A percentile compares a stretch with the other conserved stretches of the same genome.
phyloP scores from a whole-genome alignment of 1,139 yeast species.

The Sugiyamaella pinicola region DNA sequence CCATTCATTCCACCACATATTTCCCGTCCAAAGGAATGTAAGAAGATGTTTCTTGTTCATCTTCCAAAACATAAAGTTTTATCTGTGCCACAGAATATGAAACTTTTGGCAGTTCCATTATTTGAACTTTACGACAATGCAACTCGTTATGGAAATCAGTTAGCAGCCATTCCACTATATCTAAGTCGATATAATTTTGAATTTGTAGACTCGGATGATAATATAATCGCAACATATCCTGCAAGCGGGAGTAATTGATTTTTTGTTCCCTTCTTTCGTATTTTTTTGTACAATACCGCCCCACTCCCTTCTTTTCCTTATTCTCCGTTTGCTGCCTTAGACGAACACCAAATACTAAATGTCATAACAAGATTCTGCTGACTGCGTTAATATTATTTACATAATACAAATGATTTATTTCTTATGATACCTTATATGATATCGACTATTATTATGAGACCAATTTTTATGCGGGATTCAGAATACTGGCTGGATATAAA shows the following conservation, averaged over 20 bases:
- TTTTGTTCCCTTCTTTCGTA: no score
- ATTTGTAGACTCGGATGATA: conserved; percentile 38
- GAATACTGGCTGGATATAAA: no score
- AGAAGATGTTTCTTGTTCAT: conserved; percentile 41
- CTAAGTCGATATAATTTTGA: conserved; percentile 42
- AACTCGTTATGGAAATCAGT: conserved; percentile 41
- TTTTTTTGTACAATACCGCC: neutral
- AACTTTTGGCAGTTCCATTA: conserved; percentile 42
- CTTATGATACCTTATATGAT: no score
- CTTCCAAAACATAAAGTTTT: conserved; percentile 39
- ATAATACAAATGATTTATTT: neutral
- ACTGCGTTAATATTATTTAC: no score
- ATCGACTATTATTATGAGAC: no score
- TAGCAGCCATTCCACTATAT: conserved; percentile 42
- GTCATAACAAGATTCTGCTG: no score
- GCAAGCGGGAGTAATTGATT: conserved; percentile 12
- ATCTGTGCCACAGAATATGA: conserved; percentile 40
- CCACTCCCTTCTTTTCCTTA: no score
- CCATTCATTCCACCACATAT: conserved; percentile 46
- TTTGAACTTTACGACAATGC: conserved; percentile 44
- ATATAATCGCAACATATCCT: conserved; percentile 32
- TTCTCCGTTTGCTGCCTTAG: no score
- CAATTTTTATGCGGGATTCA: no score
- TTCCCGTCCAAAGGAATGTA: conserved; percentile 43
- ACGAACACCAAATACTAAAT: no score